Evolutionary conservation across 371 early-diverging fungal species (phyloP).

Genomic region (Rhizopus sp.): DNA sequence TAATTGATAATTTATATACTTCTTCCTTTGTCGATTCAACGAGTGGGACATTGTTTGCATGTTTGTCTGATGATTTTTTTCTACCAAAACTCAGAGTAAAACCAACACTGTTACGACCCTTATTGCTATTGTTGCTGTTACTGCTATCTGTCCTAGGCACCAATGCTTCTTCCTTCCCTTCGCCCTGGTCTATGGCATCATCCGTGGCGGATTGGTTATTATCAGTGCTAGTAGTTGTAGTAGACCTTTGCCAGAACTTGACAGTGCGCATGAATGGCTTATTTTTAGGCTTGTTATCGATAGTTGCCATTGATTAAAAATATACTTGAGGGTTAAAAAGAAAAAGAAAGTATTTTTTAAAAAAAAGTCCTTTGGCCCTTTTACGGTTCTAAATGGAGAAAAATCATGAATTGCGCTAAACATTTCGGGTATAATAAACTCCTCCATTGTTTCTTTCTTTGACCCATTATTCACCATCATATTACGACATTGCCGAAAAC

Average conservation of each 20-base stretch:
- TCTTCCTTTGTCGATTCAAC: slow-evolving; percentile 30
- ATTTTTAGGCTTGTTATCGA: slow-evolving; percentile 16
- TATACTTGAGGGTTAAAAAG: not conserved
- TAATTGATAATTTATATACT: slow-evolving; percentile 37
- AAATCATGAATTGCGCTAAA: no score
- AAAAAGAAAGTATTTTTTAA: not conserved
- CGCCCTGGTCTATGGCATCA: not conserved
- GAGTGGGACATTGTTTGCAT: slow-evolving; percentile 15
- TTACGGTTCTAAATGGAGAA: no score
- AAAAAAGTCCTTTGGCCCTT: no score
- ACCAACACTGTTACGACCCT: no score
- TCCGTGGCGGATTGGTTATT: not conserved
- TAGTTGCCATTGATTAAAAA: not conserved
- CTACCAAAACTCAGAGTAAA: not conserved
- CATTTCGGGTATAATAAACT: no score
- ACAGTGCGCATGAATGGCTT: slow-evolving; percentile 26
- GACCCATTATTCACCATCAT: no score
- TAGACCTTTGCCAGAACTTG: slow-evolving; percentile 28
- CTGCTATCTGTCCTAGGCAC: no score
- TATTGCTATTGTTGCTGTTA: no score
- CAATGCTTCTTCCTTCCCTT: not conserved
- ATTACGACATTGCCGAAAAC: no score
- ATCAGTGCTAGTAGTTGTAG: slow-evolving; percentile 7
- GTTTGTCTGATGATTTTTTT: not conserved
- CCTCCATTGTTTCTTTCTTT: no score